Evolutionary conservation across 352 stramenopile genomes (phyloP).

Genomic region (Phytophthora pinifolia): DNA sequence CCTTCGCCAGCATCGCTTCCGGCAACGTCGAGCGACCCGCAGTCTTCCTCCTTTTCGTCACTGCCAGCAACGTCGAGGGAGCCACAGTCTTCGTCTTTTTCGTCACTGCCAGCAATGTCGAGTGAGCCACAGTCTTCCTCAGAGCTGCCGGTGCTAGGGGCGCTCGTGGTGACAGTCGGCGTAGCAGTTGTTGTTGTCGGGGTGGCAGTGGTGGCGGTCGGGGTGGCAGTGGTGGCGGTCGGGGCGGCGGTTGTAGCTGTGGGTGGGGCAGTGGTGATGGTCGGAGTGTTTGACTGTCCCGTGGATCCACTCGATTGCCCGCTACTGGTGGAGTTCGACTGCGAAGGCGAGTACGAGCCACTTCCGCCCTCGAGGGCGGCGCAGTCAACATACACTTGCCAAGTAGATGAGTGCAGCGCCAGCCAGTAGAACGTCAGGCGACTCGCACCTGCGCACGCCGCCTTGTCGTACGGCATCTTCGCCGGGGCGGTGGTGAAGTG

Average conservation of each 20-base stretch:
- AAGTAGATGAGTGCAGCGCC: slow-evolving; percentile 31
- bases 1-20: slow-evolving; percentile 1
- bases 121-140: slow-evolving; percentile 17
- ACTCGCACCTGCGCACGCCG: slow-evolving; percentile 23
- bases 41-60: slow-evolving; percentile 14
- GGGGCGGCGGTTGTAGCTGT: slow-evolving; percentile 6
- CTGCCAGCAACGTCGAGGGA: slow-evolving; percentile 16
- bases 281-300: slow-evolving; percentile 12
- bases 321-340: slow-evolving; percentile 16
- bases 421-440: slow-evolving; percentile 36
- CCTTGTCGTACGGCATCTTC: slow-evolving; percentile 29
- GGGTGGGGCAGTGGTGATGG: slow-evolving; percentile 11
- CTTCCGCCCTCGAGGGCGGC: slow-evolving; percentile 20
- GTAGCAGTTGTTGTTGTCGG: slow-evolving; percentile 1
- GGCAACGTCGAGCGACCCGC: slow-evolving; percentile 11
- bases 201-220: slow-evolving; percentile 1
- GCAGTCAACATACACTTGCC: slow-evolving; percentile 41
- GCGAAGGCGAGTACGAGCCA: slow-evolving; percentile 13
- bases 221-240: neutral
- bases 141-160: slow-evolving; percentile 4
- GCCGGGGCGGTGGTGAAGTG: slow-evolving; percentile 30
- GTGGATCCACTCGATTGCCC: neutral
- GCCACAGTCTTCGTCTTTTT: slow-evolving; percentile 25
- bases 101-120: slow-evolving; percentile 15
- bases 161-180: neutral